A percentile compares a stretch with the other conserved stretches of the same genome.
These are phyloP conservation scores for Aspergillus funiculosus DNA, from an alignment of 495 filamentous ascomycete species.

Conservation along the genomic window DNA sequence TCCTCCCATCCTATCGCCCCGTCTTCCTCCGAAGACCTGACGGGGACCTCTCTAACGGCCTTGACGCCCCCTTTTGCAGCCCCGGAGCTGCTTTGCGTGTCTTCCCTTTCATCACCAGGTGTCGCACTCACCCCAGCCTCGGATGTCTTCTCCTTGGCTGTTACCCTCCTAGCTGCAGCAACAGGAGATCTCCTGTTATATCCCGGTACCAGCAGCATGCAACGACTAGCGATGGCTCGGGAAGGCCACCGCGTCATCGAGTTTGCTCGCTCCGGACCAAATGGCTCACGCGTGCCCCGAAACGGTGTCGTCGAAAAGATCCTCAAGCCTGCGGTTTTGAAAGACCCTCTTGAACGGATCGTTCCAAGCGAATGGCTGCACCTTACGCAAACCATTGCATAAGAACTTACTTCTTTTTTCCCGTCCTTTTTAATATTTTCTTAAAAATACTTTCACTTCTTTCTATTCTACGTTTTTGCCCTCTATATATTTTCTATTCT, in stretches of 20 bases:
- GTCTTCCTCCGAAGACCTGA: slow-evolving; percentile 12
- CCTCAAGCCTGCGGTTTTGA: slow-evolving; percentile 38
- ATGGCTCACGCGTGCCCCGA: slow-evolving; percentile 37
- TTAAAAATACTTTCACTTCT: neutral
- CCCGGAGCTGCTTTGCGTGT: slow-evolving; percentile 46
- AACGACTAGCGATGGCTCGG: slow-evolving; percentile 42
- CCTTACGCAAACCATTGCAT: slow-evolving; percentile 4
- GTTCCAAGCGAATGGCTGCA: slow-evolving; percentile 33
- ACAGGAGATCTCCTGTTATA: slow-evolving; percentile 51
- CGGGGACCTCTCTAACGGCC: slow-evolving; percentile 36
- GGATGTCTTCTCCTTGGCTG: slow-evolving; percentile 52
- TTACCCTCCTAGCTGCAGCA: slow-evolving; percentile 50
- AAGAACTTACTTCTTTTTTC: slow-evolving; percentile 8
- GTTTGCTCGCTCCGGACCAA: slow-evolving; percentile 36
- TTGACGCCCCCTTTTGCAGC: slow-evolving; percentile 55
- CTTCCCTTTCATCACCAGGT: slow-evolving; percentile 26
- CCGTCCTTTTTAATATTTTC: neutral
- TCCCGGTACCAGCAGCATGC: slow-evolving; percentile 38
- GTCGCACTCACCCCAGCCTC: slow-evolving; percentile 32
- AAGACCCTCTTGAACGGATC: slow-evolving; percentile 36
- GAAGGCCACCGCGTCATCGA: slow-evolving; percentile 45
- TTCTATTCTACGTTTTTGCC: neutral
- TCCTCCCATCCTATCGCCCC: slow-evolving; percentile 40
- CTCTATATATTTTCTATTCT: slow-evolving; percentile 8
- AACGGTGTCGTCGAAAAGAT: slow-evolving; percentile 42